phyloP scores from a whole-genome alignment of 169 alveolate species.

The Eimeria nieschulzi region DNA sequence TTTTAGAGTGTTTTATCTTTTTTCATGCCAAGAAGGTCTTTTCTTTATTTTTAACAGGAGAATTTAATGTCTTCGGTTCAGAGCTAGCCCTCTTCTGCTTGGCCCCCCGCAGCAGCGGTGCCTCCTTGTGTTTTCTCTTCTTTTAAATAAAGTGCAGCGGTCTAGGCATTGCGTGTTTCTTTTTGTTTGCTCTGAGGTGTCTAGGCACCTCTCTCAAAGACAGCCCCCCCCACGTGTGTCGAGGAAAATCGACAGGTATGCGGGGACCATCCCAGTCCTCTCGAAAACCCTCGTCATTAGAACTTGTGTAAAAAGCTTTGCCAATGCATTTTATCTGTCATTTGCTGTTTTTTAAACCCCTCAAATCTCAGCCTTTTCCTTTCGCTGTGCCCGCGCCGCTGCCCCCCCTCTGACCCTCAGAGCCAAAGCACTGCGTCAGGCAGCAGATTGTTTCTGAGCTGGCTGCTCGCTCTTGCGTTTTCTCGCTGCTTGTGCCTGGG shows the following conservation, averaged over 20 bases:
- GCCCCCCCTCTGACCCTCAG: not conserved
- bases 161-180: not conserved
- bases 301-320: not conserved
- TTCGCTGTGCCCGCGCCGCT: not conserved
- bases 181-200: not conserved
- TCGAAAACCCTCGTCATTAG: not conserved
- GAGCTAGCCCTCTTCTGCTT: constrained; percentile 26
- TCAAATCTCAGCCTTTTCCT: not conserved
- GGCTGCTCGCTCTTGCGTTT: no score
- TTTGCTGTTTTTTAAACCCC: no score
- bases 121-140: not conserved
- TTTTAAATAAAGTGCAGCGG: not conserved
- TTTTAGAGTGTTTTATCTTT: constrained; percentile 4
- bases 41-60: not conserved
- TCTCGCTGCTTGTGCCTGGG: no score
- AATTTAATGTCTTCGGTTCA: not conserved
- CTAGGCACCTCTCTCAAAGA: not conserved
- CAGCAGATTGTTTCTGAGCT: no score
- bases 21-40: constrained; percentile 31
- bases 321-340: not conserved
- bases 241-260: constrained; percentile 60
- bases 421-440: not conserved
- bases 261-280: not conserved
- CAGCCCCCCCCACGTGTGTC: constrained; percentile 21
- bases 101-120: no score